A percentile compares a stretch with the other conserved stretches of the same genome.
Conservation (phyloP, 2,329 filamentous ascomycete genomes). For the Myriosclerotinia curreyana region DNA sequence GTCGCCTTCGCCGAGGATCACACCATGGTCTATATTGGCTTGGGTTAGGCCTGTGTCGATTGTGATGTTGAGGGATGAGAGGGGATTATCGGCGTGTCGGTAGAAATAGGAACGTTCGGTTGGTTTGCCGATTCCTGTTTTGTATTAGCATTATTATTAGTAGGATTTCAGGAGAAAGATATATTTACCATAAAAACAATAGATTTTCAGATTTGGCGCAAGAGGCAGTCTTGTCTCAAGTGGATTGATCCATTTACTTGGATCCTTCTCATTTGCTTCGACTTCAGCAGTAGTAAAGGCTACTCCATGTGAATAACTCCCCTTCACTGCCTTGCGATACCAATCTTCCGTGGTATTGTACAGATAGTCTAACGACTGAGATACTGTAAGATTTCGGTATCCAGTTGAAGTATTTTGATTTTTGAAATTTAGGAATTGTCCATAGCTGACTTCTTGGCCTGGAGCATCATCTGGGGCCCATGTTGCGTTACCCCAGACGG, state of each 20-base stretch:
- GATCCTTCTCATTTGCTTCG: slow-evolving; percentile 73
- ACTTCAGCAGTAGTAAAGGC: slow-evolving; percentile 78
- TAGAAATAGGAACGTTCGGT: slow-evolving; percentile 95
- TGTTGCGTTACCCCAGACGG: slow-evolving; percentile 86
- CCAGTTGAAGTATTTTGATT: slow-evolving; percentile 61
- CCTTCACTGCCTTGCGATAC: slow-evolving; percentile 72
- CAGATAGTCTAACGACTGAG: slow-evolving; percentile 73
- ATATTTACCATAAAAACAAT: slow-evolving; percentile 81
- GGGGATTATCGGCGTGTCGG: slow-evolving; percentile 62
- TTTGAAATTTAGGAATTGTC: slow-evolving; percentile 82
- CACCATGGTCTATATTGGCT: slow-evolving; percentile 72
- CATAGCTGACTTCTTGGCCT: slow-evolving; percentile 70
- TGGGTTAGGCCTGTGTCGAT: slow-evolving; percentile 64
- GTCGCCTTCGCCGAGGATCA: slow-evolving; percentile 94
- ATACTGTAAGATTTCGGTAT: slow-evolving; percentile 75
- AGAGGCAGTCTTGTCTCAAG: slow-evolving; percentile 83
- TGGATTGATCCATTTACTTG: slow-evolving; percentile 89
- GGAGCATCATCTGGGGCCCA: slow-evolving; percentile 86
- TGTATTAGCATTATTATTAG: slow-evolving; percentile 13
- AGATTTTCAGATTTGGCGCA: slow-evolving; percentile 88
- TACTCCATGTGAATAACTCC: slow-evolving; percentile 83
- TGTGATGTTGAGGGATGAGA: slow-evolving; percentile 67
- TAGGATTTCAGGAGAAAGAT: not conserved
- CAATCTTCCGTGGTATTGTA: slow-evolving; percentile 76
- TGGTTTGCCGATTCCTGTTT: slow-evolving; percentile 71